phyloP scores from a whole-genome alignment of 257 asterid genomes.

The Solanum appendiculatum region DNA sequence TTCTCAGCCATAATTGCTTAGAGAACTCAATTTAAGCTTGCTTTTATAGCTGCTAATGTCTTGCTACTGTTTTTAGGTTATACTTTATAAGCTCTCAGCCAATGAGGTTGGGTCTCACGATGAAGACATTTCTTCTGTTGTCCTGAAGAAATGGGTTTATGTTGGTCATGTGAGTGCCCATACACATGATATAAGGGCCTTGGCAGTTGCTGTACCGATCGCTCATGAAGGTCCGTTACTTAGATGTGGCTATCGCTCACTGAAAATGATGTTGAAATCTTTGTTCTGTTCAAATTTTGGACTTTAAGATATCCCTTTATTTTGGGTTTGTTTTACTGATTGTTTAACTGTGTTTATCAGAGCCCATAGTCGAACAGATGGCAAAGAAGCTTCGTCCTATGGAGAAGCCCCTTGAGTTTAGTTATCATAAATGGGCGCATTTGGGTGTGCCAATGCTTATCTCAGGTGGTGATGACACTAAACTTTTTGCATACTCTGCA shows the following conservation, averaged over 20 bases:
- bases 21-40: background rate
- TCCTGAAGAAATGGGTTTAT: conserved; percentile 70
- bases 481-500: conserved; percentile 74
- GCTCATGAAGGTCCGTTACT: conserved; percentile 55
- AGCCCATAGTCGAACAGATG: conserved; percentile 41
- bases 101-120: conserved; percentile 36
- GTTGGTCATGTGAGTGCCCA: conserved; percentile 73
- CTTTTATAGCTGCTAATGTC: background rate
- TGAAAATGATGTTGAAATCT: background rate
- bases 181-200: conserved; percentile 91
- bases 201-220: conserved; percentile 83
- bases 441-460: conserved; percentile 96
- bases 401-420: conserved; percentile 52
- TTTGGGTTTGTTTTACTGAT: background rate
- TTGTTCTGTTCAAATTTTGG: background rate
- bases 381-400: conserved; percentile 40
- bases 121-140: conserved; percentile 16
- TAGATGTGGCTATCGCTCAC: background rate
- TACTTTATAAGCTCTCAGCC: conserved; percentile 67
- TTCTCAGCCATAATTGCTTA: background rate
- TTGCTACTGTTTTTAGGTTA: conserved; percentile 35
- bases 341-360: conserved; percentile 17
- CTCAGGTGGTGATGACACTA: conserved; percentile 86
- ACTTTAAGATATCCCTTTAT: background rate
- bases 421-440: conserved; percentile 94